phyloP scores from a whole-genome alignment of 768 basidiomycete species.

The Amanita rimosa region DNA sequence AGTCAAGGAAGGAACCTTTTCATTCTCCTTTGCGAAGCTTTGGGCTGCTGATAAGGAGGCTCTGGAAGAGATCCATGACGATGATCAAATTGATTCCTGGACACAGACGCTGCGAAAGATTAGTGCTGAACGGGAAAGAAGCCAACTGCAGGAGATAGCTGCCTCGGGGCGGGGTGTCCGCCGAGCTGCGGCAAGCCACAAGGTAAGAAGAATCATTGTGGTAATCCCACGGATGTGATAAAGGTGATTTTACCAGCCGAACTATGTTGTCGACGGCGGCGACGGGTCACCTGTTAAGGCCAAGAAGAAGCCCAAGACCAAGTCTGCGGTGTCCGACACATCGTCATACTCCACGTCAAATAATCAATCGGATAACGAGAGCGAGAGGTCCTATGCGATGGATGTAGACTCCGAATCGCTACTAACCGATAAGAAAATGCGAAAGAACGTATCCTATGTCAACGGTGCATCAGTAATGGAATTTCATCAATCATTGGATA shows the following conservation, averaged over 20 bases:
- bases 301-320: slow-evolving; percentile 12
- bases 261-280: slow-evolving; percentile 18
- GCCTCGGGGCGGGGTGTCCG: slow-evolving; percentile 65
- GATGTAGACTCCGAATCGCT: slow-evolving; percentile 8
- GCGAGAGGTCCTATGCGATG: slow-evolving; percentile 11
- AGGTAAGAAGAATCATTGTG: background rate
- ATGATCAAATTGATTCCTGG: slow-evolving; percentile 73
- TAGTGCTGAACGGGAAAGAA: slow-evolving; percentile 30
- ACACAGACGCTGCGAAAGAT: slow-evolving; percentile 52
- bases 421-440: background rate
- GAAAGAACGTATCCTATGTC: background rate
- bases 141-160: slow-evolving; percentile 32
- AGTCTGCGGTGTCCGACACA: slow-evolving; percentile 17
- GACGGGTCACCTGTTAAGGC: slow-evolving; percentile 10
- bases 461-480: background rate
- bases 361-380: slow-evolving; percentile 15
- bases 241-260: slow-evolving; percentile 9
- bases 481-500: background rate
- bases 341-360: slow-evolving; percentile 25
- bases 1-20: slow-evolving; percentile 37
- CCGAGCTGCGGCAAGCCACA: slow-evolving; percentile 56
- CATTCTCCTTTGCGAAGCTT: slow-evolving; percentile 85
- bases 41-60: slow-evolving; percentile 76
- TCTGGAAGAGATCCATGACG: slow-evolving; percentile 57
- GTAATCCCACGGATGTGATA: background rate